Evolutionary conservation across 2,329 filamentous ascomycete genomes (phyloP).

Genomic region (Scedosporium dehoogii): DNA sequence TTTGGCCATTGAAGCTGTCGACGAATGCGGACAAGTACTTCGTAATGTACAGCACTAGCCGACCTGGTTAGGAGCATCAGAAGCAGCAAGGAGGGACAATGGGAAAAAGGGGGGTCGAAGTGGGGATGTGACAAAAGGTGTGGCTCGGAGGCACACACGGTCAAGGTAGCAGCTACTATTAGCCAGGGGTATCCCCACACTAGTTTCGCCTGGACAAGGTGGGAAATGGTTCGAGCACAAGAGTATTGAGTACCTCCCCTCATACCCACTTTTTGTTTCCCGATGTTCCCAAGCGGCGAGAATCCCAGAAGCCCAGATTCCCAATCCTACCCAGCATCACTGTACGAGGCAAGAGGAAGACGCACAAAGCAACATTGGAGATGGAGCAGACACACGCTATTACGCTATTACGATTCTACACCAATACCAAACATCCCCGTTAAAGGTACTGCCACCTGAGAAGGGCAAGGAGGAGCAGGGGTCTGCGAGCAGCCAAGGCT

Average conservation of each 20-base stretch:
- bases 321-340: too few relatives aligned
- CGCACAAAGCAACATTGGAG: neutral
- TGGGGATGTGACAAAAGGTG: neutral
- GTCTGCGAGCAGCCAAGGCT: conserved; percentile 3
- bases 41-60: neutral
- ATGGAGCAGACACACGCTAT: too few relatives aligned
- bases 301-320: neutral
- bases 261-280: conserved; percentile 3
- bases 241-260: neutral
- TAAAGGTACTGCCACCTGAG: neutral
- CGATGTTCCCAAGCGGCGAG: conserved; percentile 1
- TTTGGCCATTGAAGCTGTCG: neutral
- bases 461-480: conserved; percentile 4
- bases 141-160: neutral
- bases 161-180: neutral
- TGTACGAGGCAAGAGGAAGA: too few relatives aligned
- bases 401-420: neutral
- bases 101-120: neutral
- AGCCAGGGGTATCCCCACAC: neutral
- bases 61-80: neutral
- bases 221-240: neutral
- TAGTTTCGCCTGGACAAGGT: neutral
- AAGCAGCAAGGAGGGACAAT: neutral
- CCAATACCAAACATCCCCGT: neutral
- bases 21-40: neutral